Base-by-base conservation (phyloP, 202 grass and related monocot species). In the Carex sylvatica region DNA sequence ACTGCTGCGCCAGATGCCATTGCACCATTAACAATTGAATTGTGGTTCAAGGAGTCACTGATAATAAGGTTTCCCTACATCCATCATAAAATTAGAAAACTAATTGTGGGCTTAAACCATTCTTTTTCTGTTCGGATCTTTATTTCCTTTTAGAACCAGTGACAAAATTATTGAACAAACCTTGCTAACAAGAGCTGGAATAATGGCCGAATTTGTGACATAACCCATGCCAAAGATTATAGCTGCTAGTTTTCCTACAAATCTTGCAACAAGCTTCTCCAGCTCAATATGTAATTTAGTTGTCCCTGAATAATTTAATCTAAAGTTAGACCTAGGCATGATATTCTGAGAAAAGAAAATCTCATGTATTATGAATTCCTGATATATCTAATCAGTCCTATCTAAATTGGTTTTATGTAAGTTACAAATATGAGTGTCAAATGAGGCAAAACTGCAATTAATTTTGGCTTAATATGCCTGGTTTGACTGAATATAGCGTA, bases 211-310 rank as follows among this genome's bases (percentile, higher is more conserved):
- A 61, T 98, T 98, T 76, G 91, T 98, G 56, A 83, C 92, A 90
- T 98, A 98, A 84, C 92, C 95, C 92, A 98, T 98, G 79, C 95
- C 89, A 54, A 95, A 98, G 85, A 95, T 62, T 89, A 98, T 86
- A 83, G 95, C 95, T 0, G 95, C 90, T 64, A 86, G 92, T 68
- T 98, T 95, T 4, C 95, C 95, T 67, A 93, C 87, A 86, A 95
- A 98, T 83, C 80, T 82, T 36, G 95, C 91, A 74, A 93, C 84
- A 53, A 98, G 71, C 66, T 92, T 91, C 85, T 98, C 92, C 9
- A 98, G 88, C 53, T 98, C 91, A 8, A 16, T 79, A 51, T 95
- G 95, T 55, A 98, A 85, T 76, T 91, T 91, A 83, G 95, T 95
- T 26, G 86, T 98, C 35, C 95, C 95, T 98, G 65, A 68, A 62